Conservation (phyloP, 1,139 yeast species). For the Taiozyma sp. region DNA sequence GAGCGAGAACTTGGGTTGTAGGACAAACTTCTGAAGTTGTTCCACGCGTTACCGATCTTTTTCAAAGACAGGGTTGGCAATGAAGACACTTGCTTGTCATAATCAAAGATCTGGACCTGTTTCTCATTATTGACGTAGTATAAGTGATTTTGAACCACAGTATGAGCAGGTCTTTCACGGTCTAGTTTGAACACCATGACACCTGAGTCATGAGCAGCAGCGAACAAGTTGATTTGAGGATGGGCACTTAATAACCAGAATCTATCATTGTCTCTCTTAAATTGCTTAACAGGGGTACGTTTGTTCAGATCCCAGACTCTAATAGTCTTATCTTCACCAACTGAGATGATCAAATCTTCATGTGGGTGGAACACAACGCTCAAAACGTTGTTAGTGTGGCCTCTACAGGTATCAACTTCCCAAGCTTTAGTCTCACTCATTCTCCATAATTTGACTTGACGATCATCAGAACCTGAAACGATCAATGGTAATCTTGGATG, state of each 20-base stretch:
- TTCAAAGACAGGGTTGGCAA: slow-evolving; percentile 80
- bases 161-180: slow-evolving; percentile 92
- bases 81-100: slow-evolving; percentile 50
- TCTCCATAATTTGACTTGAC: slow-evolving; percentile 94
- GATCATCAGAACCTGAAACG: slow-evolving; percentile 95
- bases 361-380: slow-evolving; percentile 90
- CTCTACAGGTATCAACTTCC: slow-evolving; percentile 98
- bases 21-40: slow-evolving; percentile 76
- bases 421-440: slow-evolving; percentile 98
- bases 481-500: slow-evolving; percentile 95
- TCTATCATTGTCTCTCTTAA: slow-evolving; percentile 90
- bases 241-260: slow-evolving; percentile 93
- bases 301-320: slow-evolving; percentile 96
- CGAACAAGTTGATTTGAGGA: slow-evolving; percentile 86
- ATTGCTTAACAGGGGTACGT: slow-evolving; percentile 90
- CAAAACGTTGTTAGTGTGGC: slow-evolving; percentile 91
- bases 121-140: slow-evolving; percentile 78
- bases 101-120: slow-evolving; percentile 78
- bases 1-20: slow-evolving; percentile 93
- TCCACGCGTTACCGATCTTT: slow-evolving; percentile 82
- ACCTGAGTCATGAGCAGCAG: slow-evolving; percentile 96
- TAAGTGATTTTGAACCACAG: slow-evolving; percentile 64
- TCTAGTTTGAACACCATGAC: slow-evolving; percentile 97
- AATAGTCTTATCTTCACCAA: slow-evolving; percentile 95
- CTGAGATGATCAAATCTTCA: slow-evolving; percentile 88